Evolutionary conservation across 768 basidiomycete genomes (phyloP), one percentile per base, ranked within the genome.

Genomic region (Kwoniella newhampshirensis): DNA sequence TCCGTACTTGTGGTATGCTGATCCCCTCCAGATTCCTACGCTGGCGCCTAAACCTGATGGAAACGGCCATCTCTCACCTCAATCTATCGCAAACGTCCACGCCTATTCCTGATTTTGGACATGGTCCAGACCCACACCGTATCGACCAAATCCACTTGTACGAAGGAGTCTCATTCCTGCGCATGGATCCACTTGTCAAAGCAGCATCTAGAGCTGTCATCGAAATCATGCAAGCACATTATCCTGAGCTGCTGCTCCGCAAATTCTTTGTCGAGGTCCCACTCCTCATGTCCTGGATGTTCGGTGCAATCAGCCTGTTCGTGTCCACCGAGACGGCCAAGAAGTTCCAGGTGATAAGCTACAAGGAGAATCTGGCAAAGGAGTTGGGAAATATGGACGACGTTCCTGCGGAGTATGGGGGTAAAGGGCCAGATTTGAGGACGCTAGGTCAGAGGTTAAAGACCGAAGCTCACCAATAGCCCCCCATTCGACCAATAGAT

Each of bases 141-240:
- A 51, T 57, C 45, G 41, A 36, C 18, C 64, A 65, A 32, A 37
- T 65, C 18, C 60, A 65, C 42, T 41, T 61, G 43, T 65, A 65
- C 51, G 51, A 36, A 8, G 44, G 48, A 23, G 54, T 65, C 32
- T 51, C 49, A 6, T 59, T 65, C 45, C 42, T 62, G 17, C 42
- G 60, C n/a, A 59, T 59, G 57, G 53, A 65, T 25, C 57, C 59
- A 12, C 20, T 40, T 20, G 43, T 48, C 49, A 65, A 59, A 48
- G 53, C 52, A 5, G 64, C 64, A 1, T 50, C 46, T 0, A 52
- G 51, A 25, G 46, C 39, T 12, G 57, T 55, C 13, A 64, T 64
- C 43, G 56, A 40, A 17, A 47, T 64, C 36, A 44, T 64, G 30
- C 18, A 32, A 12, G 40, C 41, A 8, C 36, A 65, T 42, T 65